Conservation (phyloP, 345 rosid species). For the Salix viminalis region DNA sequence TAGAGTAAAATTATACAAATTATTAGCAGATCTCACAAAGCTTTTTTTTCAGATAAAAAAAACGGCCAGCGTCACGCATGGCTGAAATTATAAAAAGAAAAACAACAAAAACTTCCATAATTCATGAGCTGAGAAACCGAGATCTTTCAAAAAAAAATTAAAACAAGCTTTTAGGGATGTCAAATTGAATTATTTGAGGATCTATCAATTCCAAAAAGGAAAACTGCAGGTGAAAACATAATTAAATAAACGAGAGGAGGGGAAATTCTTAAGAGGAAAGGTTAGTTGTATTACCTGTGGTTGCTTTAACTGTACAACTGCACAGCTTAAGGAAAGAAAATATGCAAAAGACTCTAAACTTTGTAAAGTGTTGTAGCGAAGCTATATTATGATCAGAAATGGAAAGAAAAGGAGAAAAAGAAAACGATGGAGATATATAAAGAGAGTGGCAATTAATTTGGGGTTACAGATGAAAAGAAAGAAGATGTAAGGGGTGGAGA, state of each 20-base stretch:
- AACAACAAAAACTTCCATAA: too few species aligned
- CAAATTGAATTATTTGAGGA: background rate
- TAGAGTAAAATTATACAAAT: background rate
- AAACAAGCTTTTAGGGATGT: background rate
- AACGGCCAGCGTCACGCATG: background rate
- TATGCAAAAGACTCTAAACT: background rate
- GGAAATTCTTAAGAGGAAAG: background rate
- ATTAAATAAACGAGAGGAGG: background rate
- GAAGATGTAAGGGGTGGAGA: background rate
- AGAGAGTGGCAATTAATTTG: background rate
- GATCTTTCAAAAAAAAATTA: background rate
- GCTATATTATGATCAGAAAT: background rate
- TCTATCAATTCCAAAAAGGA: background rate
- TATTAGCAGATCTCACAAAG: background rate
- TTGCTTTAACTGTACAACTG: conserved; percentile 27
- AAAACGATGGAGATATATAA: background rate
- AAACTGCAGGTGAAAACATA: background rate
- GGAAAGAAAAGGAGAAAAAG: background rate
- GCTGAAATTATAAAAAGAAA: background rate
- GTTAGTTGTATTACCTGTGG: background rate
- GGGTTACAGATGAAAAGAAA: background rate
- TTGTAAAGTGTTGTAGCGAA: background rate
- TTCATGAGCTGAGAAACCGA: background rate
- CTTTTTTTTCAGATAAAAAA: background rate
- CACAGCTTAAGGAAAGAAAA: background rate